Percentiles rank a stretch among this genome's conserved stretches.
Conservation (phyloP, 768 basidiomycete genomes). For the Rhizopogon salebrosus region DNA sequence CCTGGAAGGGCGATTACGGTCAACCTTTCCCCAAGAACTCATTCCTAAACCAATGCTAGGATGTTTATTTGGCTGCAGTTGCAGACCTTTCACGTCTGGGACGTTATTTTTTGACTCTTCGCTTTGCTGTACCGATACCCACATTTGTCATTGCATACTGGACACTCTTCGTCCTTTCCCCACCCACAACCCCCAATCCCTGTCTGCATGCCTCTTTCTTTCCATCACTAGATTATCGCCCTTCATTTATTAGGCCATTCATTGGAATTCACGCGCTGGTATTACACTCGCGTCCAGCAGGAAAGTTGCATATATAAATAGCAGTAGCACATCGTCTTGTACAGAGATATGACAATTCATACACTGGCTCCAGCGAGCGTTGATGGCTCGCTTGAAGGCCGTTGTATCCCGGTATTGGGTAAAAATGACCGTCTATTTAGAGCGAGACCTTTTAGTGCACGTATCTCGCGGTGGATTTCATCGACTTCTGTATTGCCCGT, state of each 20-base stretch:
- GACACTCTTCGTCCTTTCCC: not conserved
- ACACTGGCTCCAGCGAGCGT: not conserved
- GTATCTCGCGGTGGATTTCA: constrained; percentile 67
- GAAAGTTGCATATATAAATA: not conserved
- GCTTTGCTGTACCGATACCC: not conserved
- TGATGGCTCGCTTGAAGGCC: constrained; percentile 4
- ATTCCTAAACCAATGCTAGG: constrained; percentile 38
- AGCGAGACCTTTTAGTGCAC: constrained; percentile 74
- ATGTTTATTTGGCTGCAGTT: not conserved
- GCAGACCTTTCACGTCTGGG: not conserved
- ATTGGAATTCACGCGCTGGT: not conserved
- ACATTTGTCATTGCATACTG: not conserved
- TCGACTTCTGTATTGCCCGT: constrained; percentile 45
- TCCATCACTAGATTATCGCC: not conserved
- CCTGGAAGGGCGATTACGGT: constrained; percentile 37
- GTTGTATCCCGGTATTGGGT: constrained; percentile 1
- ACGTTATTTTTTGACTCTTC: not conserved
- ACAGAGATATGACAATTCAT: not conserved
- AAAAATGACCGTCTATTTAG: constrained; percentile 55
- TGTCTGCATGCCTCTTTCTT: not conserved
- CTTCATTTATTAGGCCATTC: not conserved
- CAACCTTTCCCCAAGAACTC: constrained; percentile 48
- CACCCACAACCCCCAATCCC: not conserved
- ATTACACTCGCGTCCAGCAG: not conserved
- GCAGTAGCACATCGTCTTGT: not conserved